These are phyloP conservation scores for Mucor piriformis DNA, from an alignment of 371 early-diverging fungal species.

Conservation along the genomic window DNA sequence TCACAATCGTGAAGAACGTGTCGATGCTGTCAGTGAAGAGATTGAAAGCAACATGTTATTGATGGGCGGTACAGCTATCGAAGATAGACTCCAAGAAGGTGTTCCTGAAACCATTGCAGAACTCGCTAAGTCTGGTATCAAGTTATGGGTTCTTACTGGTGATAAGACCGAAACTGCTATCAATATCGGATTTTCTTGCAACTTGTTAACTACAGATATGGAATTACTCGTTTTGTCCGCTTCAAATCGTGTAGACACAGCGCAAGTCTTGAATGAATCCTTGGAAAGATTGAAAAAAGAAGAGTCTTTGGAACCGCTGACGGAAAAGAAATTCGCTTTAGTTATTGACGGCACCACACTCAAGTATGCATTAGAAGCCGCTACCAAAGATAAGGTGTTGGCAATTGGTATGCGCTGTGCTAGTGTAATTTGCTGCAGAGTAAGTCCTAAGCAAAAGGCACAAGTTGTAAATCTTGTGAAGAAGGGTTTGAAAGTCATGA, in stretches of 20 bases:
- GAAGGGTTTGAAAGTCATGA: constrained; percentile 63
- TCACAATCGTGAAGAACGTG: constrained; percentile 71
- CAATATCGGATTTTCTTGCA: constrained; percentile 83
- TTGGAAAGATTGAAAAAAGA: constrained; percentile 65
- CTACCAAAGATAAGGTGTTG: constrained; percentile 59
- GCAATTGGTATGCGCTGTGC: constrained; percentile 71
- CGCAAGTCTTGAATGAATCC: constrained; percentile 66
- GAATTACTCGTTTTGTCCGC: constrained; percentile 70
- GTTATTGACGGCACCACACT: constrained; percentile 93
- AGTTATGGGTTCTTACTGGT: constrained; percentile 95
- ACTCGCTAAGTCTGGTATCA: constrained; percentile 83
- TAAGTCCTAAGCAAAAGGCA: constrained; percentile 91
- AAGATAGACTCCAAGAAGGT: constrained; percentile 90
- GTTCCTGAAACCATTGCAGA: constrained; percentile 84
- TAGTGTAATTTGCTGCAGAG: constrained; percentile 87
- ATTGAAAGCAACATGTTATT: constrained; percentile 75
- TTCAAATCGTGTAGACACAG: constrained; percentile 57
- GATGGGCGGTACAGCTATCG: constrained; percentile 91
- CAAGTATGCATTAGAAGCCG: constrained; percentile 72
- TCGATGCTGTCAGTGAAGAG: constrained; percentile 72
- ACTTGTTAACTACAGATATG: constrained; percentile 70
- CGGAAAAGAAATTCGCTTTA: constrained; percentile 66
- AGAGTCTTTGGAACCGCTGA: constrained; percentile 34
- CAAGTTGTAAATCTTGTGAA: constrained; percentile 68
- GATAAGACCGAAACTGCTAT: constrained; percentile 91